phyloP scores from a whole-genome alignment of 208 protist genomes.

The Trypanosoma mega region DNA sequence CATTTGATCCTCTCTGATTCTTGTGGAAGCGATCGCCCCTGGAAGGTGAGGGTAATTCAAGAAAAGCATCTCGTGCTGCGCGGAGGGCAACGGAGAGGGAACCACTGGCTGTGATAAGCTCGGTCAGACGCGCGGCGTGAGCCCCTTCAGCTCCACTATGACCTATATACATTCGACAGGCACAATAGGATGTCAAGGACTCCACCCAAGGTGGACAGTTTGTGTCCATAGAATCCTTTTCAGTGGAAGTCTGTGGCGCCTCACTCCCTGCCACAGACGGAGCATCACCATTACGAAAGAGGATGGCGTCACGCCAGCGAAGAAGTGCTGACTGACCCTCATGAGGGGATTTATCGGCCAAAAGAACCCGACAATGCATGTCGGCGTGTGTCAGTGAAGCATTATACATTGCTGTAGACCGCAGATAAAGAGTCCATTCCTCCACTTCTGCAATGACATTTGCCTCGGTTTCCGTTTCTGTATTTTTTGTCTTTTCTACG shows the following conservation, averaged over 20 bases:
- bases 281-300: background rate
- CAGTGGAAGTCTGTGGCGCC: background rate
- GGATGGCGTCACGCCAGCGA: background rate
- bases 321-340: background rate
- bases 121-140: constrained; percentile 14
- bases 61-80: constrained; percentile 17
- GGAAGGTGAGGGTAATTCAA: background rate
- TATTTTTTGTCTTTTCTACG: background rate
- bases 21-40: background rate
- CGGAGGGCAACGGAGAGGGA: constrained; percentile 10
- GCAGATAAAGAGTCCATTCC: constrained; percentile 18
- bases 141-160: background rate
- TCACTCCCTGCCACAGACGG: too few species aligned
- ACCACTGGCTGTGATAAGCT: constrained; percentile 4
- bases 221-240: background rate
- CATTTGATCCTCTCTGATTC: background rate
- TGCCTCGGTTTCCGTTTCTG: background rate
- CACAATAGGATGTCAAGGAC: constrained; percentile 11
- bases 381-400: background rate
- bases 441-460: background rate
- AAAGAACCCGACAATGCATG: constrained; percentile 6
- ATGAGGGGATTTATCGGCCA: background rate
- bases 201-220: constrained; percentile 8
- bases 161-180: constrained; percentile 8
- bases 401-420: constrained; percentile 22